These are phyloP conservation scores for Sporobolomyces pararoseus DNA, from an alignment of 768 basidiomycete species.

Conservation along the genomic window DNA sequence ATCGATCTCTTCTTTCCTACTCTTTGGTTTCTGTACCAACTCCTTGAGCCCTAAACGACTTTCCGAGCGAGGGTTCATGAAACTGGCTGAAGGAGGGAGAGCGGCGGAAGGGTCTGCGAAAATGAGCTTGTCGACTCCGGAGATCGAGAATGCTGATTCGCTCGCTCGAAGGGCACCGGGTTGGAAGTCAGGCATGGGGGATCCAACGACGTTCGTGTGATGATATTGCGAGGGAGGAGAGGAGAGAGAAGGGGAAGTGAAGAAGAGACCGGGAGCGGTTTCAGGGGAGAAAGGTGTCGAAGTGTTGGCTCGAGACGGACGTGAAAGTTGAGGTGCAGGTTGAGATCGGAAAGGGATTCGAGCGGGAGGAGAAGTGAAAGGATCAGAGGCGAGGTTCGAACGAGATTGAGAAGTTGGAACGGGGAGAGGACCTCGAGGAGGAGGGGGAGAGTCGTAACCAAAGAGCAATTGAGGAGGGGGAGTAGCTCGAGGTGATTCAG, in stretches of 20 bases:
- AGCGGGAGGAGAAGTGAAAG: conserved; percentile 28
- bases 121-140: conserved; percentile 15
- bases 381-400: conserved; percentile 10
- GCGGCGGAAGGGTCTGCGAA: background rate
- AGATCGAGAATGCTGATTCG: conserved; percentile 23
- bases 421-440: conserved; percentile 17
- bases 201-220: conserved; percentile 6
- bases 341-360: conserved; percentile 27
- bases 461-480: conserved; percentile 25
- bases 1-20: conserved; percentile 10
- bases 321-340: conserved; percentile 1
- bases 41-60: background rate
- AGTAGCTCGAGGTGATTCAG: conserved; percentile 6
- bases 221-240: background rate
- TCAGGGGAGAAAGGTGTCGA: conserved; percentile 15
- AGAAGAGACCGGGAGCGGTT: conserved; percentile 22
- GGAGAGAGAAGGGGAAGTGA: background rate
- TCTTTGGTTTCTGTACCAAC: background rate
- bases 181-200: conserved; percentile 28
- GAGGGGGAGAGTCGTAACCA: conserved; percentile 34
- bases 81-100: background rate
- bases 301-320: background rate
- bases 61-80: background rate
- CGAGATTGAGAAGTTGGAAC: conserved; percentile 4
- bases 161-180: conserved; percentile 5